These are phyloP conservation scores for Lachancea lanzarotensis DNA, from an alignment of 805 yeast species.

Conservation along the genomic window DNA sequence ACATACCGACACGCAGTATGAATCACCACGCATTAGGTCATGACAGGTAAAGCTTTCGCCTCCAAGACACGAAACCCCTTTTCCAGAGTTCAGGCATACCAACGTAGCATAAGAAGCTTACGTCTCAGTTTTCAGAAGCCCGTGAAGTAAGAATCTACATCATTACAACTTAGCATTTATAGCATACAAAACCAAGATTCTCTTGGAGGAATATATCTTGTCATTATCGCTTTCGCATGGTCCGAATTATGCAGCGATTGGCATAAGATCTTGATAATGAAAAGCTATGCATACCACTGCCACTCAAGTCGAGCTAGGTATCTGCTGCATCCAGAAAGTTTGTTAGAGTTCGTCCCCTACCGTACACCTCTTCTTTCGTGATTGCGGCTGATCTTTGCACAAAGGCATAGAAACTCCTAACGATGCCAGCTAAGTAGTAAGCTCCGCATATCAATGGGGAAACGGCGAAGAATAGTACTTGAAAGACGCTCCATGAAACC, in stretches of 20 bases:
- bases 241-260: too few relatives aligned
- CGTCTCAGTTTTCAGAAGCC: too few relatives aligned
- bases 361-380: slow-evolving; percentile 53
- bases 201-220: background rate
- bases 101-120: too few relatives aligned
- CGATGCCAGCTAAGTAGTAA: background rate
- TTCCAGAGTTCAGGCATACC: too few relatives aligned
- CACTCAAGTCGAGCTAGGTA: background rate
- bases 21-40: too few relatives aligned
- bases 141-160: background rate
- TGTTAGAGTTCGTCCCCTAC: slow-evolving; percentile 50
- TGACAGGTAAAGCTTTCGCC: too few relatives aligned
- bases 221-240: background rate
- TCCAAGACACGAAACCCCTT: background rate
- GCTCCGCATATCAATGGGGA: slow-evolving; percentile 5
- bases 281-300: background rate
- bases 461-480: slow-evolving; percentile 5
- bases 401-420: background rate
- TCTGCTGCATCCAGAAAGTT: slow-evolving; percentile 23
- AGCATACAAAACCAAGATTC: background rate
- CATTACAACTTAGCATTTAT: slow-evolving; percentile 1
- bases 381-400: slow-evolving; percentile 23
- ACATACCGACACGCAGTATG: too few relatives aligned
- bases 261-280: too few relatives aligned
- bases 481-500: slow-evolving; percentile 1